Evolutionary conservation across 164 flowering plant species (phyloP).

Genomic region (Pachysandra terminalis): DNA sequence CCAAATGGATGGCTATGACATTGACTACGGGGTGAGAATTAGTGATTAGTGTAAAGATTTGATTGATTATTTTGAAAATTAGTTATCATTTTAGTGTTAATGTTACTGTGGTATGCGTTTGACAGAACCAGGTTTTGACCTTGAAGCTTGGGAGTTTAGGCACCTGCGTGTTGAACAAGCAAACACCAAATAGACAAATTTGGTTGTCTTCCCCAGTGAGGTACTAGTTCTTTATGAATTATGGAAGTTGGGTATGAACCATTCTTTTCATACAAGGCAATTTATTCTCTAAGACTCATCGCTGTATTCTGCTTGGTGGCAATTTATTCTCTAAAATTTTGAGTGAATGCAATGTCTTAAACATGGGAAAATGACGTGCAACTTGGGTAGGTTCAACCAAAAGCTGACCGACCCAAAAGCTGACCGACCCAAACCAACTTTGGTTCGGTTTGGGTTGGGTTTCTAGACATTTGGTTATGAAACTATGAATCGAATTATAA

Average conservation of each 20-base stretch:
- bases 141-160: slow-evolving; percentile 78
- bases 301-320: no score
- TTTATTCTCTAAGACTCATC: background rate
- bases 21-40: slow-evolving; percentile 82
- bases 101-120: slow-evolving; percentile 11
- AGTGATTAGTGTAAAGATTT: background rate
- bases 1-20: slow-evolving; percentile 83
- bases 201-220: slow-evolving; percentile 97
- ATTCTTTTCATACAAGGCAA: no score
- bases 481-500: no score
- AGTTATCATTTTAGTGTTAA: background rate
- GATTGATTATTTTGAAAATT: background rate
- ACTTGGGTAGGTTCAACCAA: no score
- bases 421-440: no score
- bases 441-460: no score
- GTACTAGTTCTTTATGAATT: slow-evolving; percentile 30
- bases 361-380: no score
- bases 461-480: no score
- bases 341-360: no score
- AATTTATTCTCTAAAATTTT: no score
- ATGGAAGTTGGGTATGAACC: background rate
- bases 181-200: slow-evolving; percentile 90
- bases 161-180: slow-evolving; percentile 91
- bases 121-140: slow-evolving; percentile 86
- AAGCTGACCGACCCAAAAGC: no score